A percentile compares a stretch with the other conserved stretches of the same genome.
Conservation (phyloP, 73 alveolate species). For the Paramecium sexaurelia region DNA sequence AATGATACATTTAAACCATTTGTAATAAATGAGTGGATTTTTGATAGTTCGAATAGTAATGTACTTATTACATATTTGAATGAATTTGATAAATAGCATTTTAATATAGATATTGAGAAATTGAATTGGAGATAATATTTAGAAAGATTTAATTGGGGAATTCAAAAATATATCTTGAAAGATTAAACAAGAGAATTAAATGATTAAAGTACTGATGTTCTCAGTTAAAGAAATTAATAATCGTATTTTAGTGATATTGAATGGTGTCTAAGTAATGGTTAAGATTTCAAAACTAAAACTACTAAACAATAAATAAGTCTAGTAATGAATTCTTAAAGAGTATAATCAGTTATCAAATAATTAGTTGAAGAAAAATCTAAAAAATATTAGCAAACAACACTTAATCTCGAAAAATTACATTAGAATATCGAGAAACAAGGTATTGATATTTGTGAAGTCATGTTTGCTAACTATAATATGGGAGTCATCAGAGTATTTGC, state of each 20-base stretch:
- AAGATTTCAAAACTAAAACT: conserved; percentile 64
- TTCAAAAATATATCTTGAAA: conserved; percentile 80
- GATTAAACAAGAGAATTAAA: conserved; percentile 78
- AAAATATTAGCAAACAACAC: conserved; percentile 55
- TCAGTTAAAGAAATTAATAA: conserved; percentile 53
- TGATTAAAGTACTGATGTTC: conserved; percentile 71
- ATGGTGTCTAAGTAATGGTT: conserved; percentile 75
- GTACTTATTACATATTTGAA: conserved; percentile 28
- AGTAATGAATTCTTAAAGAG: conserved; percentile 69
- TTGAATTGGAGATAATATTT: conserved; percentile 82
- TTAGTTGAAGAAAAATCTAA: conserved; percentile 69
- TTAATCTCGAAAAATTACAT: conserved; percentile 54
- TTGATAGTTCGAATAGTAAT: conserved; percentile 70
- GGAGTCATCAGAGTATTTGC: conserved; percentile 72
- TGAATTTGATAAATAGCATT: conserved; percentile 67
- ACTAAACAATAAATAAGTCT: conserved; percentile 62
- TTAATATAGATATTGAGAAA: conserved; percentile 74
- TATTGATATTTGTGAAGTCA: conserved; percentile 70
- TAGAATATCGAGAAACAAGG: conserved; percentile 70
- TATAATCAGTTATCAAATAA: conserved; percentile 73
- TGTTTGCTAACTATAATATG: conserved; percentile 72
- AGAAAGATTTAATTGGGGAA: conserved; percentile 81
- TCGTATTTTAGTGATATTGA: conserved; percentile 75
- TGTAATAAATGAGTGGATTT: conserved; percentile 83
- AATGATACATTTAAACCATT: conserved; percentile 73